A percentile compares a stretch with the other conserved stretches of the same genome.
These are phyloP conservation scores for Tillandsia leiboldiana DNA, from an alignment of 176 grass and related monocot genomes.

Conservation along the genomic window DNA sequence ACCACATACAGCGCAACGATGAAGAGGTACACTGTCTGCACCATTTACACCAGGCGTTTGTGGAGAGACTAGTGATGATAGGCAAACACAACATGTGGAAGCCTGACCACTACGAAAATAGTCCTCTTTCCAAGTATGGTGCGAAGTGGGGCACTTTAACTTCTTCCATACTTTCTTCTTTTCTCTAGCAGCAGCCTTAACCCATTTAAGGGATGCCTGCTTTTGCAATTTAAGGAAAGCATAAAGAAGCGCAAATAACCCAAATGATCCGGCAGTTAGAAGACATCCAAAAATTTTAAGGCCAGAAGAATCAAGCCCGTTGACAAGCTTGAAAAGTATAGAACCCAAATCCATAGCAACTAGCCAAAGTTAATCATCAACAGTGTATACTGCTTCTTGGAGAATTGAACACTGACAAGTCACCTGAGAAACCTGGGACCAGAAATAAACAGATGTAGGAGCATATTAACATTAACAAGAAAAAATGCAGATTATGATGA, in stretches of 20 bases:
- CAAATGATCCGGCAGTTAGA: slow-evolving; percentile 56
- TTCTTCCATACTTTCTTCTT: slow-evolving; percentile 35
- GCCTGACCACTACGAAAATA: slow-evolving; percentile 28
- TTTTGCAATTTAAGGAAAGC: slow-evolving; percentile 55
- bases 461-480: no score
- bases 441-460: not conserved
- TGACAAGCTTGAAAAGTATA: slow-evolving; percentile 33
- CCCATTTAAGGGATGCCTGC: slow-evolving; percentile 59
- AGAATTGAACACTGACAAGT: not conserved
- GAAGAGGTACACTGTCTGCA: not conserved
- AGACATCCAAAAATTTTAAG: slow-evolving; percentile 48
- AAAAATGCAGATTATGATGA: no score
- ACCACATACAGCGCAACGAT: slow-evolving; percentile 55
- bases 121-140: slow-evolving; percentile 55
- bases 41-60: slow-evolving; percentile 20
- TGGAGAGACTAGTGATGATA: slow-evolving; percentile 22
- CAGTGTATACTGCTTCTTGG: not conserved
- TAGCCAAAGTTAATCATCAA: slow-evolving; percentile 8
- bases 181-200: slow-evolving; percentile 60
- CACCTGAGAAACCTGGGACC: not conserved
- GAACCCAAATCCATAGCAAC: slow-evolving; percentile 42
- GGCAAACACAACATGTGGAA: slow-evolving; percentile 66
- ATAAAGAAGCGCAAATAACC: slow-evolving; percentile 45
- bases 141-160: slow-evolving; percentile 48
- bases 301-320: slow-evolving; percentile 27